phyloP scores from a whole-genome alignment of 2,329 filamentous ascomycete genomes.

The Claviceps humidiphila region DNA sequence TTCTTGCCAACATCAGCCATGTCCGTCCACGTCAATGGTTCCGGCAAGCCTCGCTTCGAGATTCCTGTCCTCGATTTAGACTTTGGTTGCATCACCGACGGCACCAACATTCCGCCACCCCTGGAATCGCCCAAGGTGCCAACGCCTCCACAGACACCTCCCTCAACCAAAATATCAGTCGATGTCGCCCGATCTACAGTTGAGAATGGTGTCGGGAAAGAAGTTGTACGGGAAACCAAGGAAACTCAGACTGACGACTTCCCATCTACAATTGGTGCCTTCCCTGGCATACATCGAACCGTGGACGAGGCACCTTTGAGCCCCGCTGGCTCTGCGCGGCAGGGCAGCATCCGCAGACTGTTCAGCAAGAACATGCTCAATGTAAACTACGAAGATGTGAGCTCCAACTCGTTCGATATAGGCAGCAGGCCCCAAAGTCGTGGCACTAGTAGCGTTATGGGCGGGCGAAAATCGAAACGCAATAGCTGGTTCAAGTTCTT shows the following conservation, averaged over 20 bases:
- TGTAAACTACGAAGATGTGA: slow-evolving; percentile 37
- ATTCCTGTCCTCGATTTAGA: slow-evolving; percentile 45
- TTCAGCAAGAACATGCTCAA: slow-evolving; percentile 44
- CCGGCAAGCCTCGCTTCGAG: slow-evolving; percentile 32
- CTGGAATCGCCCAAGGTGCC: slow-evolving; percentile 40
- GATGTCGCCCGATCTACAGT: not conserved
- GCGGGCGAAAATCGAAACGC: slow-evolving; percentile 41
- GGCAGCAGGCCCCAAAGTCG: slow-evolving; percentile 35
- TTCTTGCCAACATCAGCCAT: slow-evolving; percentile 11
- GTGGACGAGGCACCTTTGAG: slow-evolving; percentile 39
- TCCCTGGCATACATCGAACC: slow-evolving; percentile 33
- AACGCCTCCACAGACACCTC: slow-evolving; percentile 27
- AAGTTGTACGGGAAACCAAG: not conserved
- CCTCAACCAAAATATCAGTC: slow-evolving; percentile 13
- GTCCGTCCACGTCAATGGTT: slow-evolving; percentile 19
- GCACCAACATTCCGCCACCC: slow-evolving; percentile 47
- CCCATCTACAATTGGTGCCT: slow-evolving; percentile 23
- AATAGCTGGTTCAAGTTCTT: slow-evolving; percentile 47
- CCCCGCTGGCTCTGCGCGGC: slow-evolving; percentile 37
- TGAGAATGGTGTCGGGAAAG: not conserved
- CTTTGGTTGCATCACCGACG: slow-evolving; percentile 45
- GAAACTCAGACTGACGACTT: slow-evolving; percentile 4
- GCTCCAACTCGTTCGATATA: slow-evolving; percentile 27
- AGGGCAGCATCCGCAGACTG: slow-evolving; percentile 43
- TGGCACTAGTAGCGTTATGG: slow-evolving; percentile 32